phyloP scores from a whole-genome alignment of 257 asterid genomes.

The Nicotiana tomentosiformis region DNA sequence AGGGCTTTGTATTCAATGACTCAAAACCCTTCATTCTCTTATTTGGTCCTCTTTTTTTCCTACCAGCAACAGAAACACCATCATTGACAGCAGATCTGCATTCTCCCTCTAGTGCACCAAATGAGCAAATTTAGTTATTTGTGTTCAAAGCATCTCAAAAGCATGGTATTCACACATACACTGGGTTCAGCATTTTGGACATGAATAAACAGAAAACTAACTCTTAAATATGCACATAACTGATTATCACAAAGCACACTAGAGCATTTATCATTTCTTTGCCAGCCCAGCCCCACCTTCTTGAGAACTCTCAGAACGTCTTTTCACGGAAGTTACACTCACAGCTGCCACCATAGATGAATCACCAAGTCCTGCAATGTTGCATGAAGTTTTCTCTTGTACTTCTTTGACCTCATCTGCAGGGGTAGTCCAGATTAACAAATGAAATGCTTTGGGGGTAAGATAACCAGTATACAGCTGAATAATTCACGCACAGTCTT shows the following conservation, averaged over 20 bases:
- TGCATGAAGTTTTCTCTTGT: conserved; percentile 20
- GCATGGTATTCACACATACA: not conserved
- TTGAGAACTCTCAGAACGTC: conserved; percentile 41
- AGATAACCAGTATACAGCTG: not conserved
- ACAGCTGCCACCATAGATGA: conserved; percentile 27
- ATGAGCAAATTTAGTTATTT: conserved; percentile 7
- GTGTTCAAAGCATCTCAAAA: not conserved
- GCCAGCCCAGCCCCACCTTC: conserved; percentile 35
- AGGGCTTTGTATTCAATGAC: conserved; percentile 51
- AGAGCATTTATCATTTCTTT: not conserved
- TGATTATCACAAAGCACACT: not conserved
- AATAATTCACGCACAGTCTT: conserved; percentile 36
- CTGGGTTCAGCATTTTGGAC: not conserved
- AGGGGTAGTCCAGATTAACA: conserved; percentile 20
- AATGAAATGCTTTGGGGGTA: not conserved
- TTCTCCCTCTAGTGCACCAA: conserved; percentile 37
- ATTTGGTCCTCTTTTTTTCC: conserved; percentile 43
- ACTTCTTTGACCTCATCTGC: conserved; percentile 42
- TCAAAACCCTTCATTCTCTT: conserved; percentile 43
- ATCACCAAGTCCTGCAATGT: conserved; percentile 20
- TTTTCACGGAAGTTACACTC: conserved; percentile 36
- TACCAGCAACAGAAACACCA: conserved; percentile 30
- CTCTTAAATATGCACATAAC: not conserved
- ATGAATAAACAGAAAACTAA: not conserved
- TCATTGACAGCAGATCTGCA: conserved; percentile 23